These are phyloP conservation scores for Melampsora abietis-canadensis DNA, from an alignment of 1,284 basidiomycete genomes.

Conservation along the genomic window DNA sequence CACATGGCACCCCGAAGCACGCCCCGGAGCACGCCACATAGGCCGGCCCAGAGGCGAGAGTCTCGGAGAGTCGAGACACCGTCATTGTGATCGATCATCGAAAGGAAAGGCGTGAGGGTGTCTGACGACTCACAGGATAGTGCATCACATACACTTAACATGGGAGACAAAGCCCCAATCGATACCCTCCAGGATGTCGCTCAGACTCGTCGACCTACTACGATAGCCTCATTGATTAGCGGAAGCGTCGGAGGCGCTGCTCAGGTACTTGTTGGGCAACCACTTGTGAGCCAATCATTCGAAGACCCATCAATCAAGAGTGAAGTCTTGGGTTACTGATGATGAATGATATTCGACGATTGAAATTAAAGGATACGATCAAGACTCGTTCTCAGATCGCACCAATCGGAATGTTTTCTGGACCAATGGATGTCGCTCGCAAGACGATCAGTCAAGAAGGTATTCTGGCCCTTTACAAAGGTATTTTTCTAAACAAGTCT, in stretches of 20 bases:
- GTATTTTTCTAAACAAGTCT: constrained; percentile 54
- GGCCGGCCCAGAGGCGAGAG: too few species aligned
- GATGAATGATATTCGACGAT: neutral
- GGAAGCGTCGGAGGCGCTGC: constrained; percentile 74
- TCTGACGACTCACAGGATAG: too few species aligned
- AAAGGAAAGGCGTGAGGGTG: too few species aligned
- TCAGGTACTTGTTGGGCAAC: constrained; percentile 76
- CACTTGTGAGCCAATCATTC: constrained; percentile 53
- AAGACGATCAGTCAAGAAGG: constrained; percentile 83
- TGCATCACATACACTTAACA: too few species aligned
- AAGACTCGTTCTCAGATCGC: constrained; percentile 57
- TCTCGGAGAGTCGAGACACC: too few species aligned
- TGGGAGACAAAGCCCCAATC: neutral
- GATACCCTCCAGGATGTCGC: neutral
- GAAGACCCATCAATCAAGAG: neutral
- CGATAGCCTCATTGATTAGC: constrained; percentile 59
- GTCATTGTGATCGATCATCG: too few species aligned
- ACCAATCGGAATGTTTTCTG: constrained; percentile 64
- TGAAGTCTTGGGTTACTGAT: neutral
- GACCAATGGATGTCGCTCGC: constrained; percentile 74
- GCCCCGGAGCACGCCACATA: too few species aligned
- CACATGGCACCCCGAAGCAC: too few species aligned
- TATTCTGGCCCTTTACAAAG: constrained; percentile 85
- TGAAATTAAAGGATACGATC: constrained; percentile 54
- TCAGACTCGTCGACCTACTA: constrained; percentile 16